phyloP scores from a whole-genome alignment of 2,329 filamentous ascomycete species.

The Aspergillus sp. region DNA sequence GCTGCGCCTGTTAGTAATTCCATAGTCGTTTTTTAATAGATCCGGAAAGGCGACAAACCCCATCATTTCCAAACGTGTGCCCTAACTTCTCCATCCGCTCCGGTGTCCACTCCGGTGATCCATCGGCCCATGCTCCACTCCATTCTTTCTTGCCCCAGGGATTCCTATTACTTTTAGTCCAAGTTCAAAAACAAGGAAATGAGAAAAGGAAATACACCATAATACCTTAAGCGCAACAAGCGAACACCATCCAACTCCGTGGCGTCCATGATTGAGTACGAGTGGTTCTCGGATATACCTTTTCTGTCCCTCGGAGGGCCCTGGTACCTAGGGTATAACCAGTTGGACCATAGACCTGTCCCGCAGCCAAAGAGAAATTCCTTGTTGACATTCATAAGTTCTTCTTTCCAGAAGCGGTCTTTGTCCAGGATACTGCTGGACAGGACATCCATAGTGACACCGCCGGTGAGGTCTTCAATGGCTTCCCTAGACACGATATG shows the following conservation, averaged over 20 bases:
- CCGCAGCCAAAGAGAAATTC: slow-evolving; percentile 54
- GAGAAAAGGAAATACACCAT: slow-evolving; percentile 8
- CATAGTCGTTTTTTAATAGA: neutral
- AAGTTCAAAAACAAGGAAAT: slow-evolving; percentile 3
- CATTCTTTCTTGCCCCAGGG: slow-evolving; percentile 77
- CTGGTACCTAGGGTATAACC: slow-evolving; percentile 30
- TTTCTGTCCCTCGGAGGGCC: slow-evolving; percentile 32
- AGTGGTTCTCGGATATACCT: slow-evolving; percentile 43
- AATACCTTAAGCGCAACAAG: slow-evolving; percentile 53
- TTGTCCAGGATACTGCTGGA: slow-evolving; percentile 50
- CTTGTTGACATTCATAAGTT: slow-evolving; percentile 70
- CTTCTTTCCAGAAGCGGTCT: slow-evolving; percentile 74
- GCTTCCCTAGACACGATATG: slow-evolving; percentile 36
- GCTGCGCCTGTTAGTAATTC: slow-evolving; percentile 10
- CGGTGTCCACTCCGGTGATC: slow-evolving; percentile 74
- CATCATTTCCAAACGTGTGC: slow-evolving; percentile 70
- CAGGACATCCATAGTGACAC: slow-evolving; percentile 40
- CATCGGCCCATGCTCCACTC: slow-evolving; percentile 74
- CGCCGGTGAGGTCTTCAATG: slow-evolving; percentile 52
- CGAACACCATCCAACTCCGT: slow-evolving; percentile 55
- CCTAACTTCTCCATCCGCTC: slow-evolving; percentile 66
- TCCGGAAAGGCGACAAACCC: slow-evolving; percentile 31
- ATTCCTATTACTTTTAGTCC: slow-evolving; percentile 44
- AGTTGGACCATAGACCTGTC: slow-evolving; percentile 40
- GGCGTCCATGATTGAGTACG: slow-evolving; percentile 52